Conservation (phyloP, 768 basidiomycete species). For the Termitomyces titanicus region DNA sequence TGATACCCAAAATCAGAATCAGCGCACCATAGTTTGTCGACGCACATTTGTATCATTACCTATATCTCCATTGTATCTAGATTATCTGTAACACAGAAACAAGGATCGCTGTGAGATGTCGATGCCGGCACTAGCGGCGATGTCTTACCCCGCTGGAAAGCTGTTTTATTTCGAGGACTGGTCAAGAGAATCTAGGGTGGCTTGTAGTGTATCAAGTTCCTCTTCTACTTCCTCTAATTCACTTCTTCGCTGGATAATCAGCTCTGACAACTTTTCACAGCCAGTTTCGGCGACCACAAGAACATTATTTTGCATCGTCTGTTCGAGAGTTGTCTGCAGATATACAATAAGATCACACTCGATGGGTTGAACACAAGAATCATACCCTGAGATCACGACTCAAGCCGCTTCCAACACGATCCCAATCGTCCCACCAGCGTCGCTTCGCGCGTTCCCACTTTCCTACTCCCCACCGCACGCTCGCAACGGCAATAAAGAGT, state of each 20-base stretch:
- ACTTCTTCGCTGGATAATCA: constrained; percentile 36
- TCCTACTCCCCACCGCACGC: constrained; percentile 60
- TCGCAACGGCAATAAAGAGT: constrained; percentile 42
- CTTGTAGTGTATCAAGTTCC: constrained; percentile 38
- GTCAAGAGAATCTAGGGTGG: constrained; percentile 26
- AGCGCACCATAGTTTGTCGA: constrained; percentile 3
- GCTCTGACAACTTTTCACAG: constrained; percentile 39
- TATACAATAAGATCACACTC: constrained; percentile 1
- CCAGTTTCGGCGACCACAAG: constrained; percentile 47
- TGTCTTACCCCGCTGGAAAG: no score
- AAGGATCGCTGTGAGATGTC: neutral
- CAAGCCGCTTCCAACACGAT: constrained; percentile 57
- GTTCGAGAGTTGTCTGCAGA: constrained; percentile 41
- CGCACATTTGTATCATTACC: constrained; percentile 5
- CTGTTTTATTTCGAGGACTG: constrained; percentile 6
- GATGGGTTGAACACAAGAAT: neutral
- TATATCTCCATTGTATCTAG: constrained; percentile 10
- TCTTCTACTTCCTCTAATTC: constrained; percentile 42
- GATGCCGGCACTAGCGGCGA: neutral
- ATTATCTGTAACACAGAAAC: constrained; percentile 6
- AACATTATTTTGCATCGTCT: constrained; percentile 50
- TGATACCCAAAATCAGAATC: constrained; percentile 21
- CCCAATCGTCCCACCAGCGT: constrained; percentile 68
- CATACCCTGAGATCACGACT: constrained; percentile 62
- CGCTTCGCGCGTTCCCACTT: constrained; percentile 67